Evolutionary conservation across 345 rosid species (phyloP).

Genomic region (Brassica incana): DNA sequence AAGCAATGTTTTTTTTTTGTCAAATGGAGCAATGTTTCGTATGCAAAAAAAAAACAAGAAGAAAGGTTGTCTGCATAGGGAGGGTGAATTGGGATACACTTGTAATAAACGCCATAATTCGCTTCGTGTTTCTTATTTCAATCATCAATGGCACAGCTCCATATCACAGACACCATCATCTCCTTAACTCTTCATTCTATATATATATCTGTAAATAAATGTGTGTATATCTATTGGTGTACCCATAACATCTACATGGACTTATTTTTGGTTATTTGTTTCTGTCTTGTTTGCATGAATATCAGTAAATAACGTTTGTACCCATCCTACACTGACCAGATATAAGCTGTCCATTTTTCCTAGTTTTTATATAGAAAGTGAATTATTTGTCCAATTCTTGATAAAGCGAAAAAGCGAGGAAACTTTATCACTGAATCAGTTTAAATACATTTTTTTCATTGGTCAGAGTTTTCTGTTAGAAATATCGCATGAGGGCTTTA

Average conservation of each 20-base stretch:
- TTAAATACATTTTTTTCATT: neutral
- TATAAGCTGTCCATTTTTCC: constrained; percentile 27
- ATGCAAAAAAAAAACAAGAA: constrained; percentile 46
- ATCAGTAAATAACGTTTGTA: constrained; percentile 36
- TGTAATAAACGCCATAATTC: constrained; percentile 54
- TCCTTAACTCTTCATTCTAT: constrained; percentile 25
- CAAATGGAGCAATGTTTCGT: constrained; percentile 54
- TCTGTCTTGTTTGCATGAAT: constrained; percentile 19
- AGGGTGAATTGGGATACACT: constrained; percentile 53
- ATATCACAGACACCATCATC: constrained; percentile 42
- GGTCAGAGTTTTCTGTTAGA: neutral
- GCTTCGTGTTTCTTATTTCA: constrained; percentile 51
- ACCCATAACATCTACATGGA: constrained; percentile 54
- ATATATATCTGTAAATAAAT: neutral
- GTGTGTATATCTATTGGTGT: neutral
- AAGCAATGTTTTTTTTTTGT: constrained; percentile 43
- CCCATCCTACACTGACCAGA: constrained; percentile 52
- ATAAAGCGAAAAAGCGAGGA: constrained; percentile 24
- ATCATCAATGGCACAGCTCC: constrained; percentile 58
- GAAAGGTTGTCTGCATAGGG: constrained; percentile 49
- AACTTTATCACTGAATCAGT: constrained; percentile 30
- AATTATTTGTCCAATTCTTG: constrained; percentile 38
- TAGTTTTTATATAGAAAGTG: constrained; percentile 14
- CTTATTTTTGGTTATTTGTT: neutral
- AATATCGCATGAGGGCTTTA: neutral